These are phyloP conservation scores for Drechslera avenae DNA, from an alignment of 2,329 filamentous ascomycete species.

Conservation along the genomic window DNA sequence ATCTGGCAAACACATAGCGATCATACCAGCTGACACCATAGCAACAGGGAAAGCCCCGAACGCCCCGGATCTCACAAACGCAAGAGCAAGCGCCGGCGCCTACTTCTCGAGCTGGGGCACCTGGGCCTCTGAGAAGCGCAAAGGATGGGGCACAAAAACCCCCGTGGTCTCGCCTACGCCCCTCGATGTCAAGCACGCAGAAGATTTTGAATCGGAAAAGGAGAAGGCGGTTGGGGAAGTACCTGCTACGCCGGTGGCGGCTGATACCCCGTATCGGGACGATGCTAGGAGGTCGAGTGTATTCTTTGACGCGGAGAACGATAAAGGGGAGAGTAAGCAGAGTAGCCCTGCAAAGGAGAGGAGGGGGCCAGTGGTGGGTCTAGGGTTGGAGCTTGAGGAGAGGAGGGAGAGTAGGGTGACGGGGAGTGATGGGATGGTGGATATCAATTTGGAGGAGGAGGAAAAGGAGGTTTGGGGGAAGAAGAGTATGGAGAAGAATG, in stretches of 20 bases:
- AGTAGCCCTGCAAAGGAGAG: too few species aligned
- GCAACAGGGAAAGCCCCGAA: conserved; percentile 33
- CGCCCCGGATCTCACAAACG: conserved; percentile 57
- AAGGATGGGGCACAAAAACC: conserved; percentile 41
- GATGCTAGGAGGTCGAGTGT: conserved; percentile 20
- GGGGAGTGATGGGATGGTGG: too few species aligned
- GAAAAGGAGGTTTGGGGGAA: too few species aligned
- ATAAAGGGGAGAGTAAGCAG: not conserved
- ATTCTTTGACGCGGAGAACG: conserved; percentile 28
- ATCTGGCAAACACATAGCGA: too few species aligned
- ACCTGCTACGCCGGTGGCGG: not conserved
- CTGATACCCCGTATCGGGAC: not conserved
- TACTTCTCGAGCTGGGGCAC: conserved; percentile 68
- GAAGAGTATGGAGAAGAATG: not conserved
- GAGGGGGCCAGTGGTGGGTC: too few species aligned
- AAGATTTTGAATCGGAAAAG: conserved; percentile 34
- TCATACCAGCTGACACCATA: conserved; percentile 1
- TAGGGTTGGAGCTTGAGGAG: too few species aligned
- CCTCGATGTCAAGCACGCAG: conserved; percentile 35
- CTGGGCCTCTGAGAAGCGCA: conserved; percentile 76
- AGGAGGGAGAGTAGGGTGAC: too few species aligned
- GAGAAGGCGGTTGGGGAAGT: conserved; percentile 8
- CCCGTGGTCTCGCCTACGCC: conserved; percentile 28
- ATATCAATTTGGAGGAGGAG: too few species aligned
- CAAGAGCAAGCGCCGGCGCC: conserved; percentile 64